phyloP scores from a whole-genome alignment of 2,329 filamentous ascomycete species.

The Phoma sp. region DNA sequence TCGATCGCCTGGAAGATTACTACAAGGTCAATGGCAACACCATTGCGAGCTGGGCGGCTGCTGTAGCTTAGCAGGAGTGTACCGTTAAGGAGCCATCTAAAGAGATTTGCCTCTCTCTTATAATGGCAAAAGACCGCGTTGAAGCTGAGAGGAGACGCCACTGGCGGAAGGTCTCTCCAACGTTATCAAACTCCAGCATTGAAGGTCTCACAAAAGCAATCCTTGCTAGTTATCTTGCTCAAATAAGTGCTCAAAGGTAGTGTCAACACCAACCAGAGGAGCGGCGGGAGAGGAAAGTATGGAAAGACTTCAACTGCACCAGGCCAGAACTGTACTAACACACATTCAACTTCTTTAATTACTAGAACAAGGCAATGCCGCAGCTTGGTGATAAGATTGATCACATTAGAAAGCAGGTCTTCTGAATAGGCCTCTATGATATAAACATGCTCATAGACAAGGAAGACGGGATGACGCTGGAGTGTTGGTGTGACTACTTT shows the following conservation, averaged over 20 bases:
- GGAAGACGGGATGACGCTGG: neutral
- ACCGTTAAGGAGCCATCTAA: neutral
- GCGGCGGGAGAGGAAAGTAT: too few relatives aligned
- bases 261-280: neutral
- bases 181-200: slow-evolving; percentile 3
- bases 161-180: neutral
- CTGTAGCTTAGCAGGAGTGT: neutral
- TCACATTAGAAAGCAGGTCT: too few relatives aligned
- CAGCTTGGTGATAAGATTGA: too few relatives aligned
- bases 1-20: neutral
- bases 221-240: slow-evolving; percentile 1
- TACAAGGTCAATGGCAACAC: neutral
- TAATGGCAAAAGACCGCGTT: neutral
- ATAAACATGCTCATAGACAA: neutral
- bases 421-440: neutral
- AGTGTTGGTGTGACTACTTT: neutral
- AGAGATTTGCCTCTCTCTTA: neutral
- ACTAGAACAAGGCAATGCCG: too few relatives aligned
- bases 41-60: neutral
- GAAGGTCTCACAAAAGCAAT: slow-evolving; percentile 2
- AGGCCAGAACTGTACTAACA: neutral
- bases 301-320: neutral
- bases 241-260: neutral
- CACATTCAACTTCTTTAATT: too few relatives aligned
- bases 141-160: neutral